Base-by-base conservation (phyloP, 805 yeast species). In the Gaillardinia entomophila region DNA sequence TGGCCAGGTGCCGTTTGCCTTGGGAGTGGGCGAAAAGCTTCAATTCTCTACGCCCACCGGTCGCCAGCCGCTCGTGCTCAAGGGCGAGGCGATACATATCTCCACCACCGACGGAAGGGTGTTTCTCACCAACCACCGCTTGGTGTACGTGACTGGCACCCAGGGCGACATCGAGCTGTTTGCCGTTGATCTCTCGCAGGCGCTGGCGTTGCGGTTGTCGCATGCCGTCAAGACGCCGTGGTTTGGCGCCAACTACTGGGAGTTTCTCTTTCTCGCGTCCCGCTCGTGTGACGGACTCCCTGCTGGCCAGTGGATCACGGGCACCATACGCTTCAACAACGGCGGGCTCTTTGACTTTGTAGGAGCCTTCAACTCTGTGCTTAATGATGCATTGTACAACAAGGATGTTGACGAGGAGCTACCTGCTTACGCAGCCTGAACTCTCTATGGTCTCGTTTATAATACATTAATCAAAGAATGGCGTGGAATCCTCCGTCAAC, bases 231-330 rank as follows among this genome's bases (percentile, higher is more conserved):
- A 64, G 34, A 57, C 71, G 16, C 76, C 77, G 1, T 72, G 76
- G 77, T 66, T 73, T 43, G 79, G 79, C 0, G 60, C 75, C 14
- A 73, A 71, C 39, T 67, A 62, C 43, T 71, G 72, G 67, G 58
- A 58, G 39, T 59, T 69, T 24, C 30, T 59, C 17, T 70, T 73
- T 46, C 59, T 49, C 27, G 56, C 62, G 27, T 46, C 57, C 3
- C 34, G 51, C 12, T 51, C 65, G 4, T 58, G 61, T 36, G 68
- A 65, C 36, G 69, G 71, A 1, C 55, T 63, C 24, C 68, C 71
- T 2, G 51, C 51, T 26, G 41, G 58, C 16, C 57, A 62, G 22
- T 60, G 57, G 40, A 68, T 65, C 52, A 44, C 50, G 24, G 66
- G 69, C 1, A 43, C 42, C 6, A 35, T 72, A 4, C 49, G 49